phyloP scores from a whole-genome alignment of 2,329 filamentous ascomycete species.

The Diaporthe helianthi region DNA sequence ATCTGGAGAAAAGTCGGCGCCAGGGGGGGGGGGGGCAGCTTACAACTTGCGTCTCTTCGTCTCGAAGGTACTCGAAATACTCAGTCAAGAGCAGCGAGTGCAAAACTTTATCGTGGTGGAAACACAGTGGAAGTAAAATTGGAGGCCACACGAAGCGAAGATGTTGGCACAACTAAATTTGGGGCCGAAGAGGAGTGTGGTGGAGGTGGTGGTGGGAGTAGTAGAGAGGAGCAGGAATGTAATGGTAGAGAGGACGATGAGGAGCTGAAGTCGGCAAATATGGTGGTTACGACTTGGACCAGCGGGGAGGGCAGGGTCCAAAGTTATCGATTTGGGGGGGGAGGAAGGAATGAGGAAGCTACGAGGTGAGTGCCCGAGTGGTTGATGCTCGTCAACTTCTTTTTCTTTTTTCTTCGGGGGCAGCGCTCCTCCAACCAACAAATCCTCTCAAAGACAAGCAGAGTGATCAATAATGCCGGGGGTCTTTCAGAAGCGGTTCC shows the following conservation, averaged over 20 bases:
- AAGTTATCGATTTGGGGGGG: conserved; percentile 21
- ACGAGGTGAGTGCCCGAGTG: not conserved
- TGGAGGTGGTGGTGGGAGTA: not conserved
- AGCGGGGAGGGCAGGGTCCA: conserved; percentile 8
- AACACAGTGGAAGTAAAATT: conserved; percentile 6
- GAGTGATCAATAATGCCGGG: conserved; percentile 16
- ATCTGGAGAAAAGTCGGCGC: not conserved
- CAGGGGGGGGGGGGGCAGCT: not conserved
- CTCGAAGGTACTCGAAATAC: conserved; percentile 33
- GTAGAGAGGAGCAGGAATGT: not conserved
- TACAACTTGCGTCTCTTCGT: conserved; percentile 27
- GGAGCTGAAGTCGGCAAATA: not conserved
- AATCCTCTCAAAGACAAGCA: not conserved
- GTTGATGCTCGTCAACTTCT: conserved; percentile 14
- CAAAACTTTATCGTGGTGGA: conserved; percentile 14
- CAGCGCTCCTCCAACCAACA: conserved; percentile 13
- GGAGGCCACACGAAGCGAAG: conserved; percentile 25
- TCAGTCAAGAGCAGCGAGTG: conserved; percentile 36
- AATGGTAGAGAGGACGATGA: conserved; percentile 5
- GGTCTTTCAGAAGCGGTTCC: not conserved
- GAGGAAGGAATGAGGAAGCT: conserved; percentile 1
- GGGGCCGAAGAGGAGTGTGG: conserved; percentile 11
- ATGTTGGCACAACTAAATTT: conserved; percentile 14
- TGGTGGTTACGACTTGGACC: conserved; percentile 18
- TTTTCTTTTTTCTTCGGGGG: not conserved